phyloP scores from a whole-genome alignment of 2,329 filamentous ascomycete genomes.

The Leptographium galeiforme region DNA sequence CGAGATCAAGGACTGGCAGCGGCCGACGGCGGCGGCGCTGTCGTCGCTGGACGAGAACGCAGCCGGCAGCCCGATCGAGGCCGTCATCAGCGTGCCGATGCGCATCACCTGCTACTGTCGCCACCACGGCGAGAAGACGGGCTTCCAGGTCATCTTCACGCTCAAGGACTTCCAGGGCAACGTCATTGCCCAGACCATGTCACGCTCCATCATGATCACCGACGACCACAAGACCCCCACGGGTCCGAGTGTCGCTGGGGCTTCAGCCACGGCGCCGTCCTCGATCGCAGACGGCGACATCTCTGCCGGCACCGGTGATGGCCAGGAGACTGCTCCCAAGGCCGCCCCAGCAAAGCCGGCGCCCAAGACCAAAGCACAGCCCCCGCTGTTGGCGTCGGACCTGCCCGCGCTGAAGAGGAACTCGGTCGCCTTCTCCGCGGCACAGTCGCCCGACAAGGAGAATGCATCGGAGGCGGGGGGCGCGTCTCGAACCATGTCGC shows the following conservation, averaged over 20 bases:
- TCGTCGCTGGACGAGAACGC: conserved; percentile 6
- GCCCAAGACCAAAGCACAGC: conserved; percentile 12
- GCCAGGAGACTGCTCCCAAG: neutral
- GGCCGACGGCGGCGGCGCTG: conserved; percentile 28
- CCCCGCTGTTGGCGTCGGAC: conserved; percentile 44
- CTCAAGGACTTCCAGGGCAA: conserved; percentile 69
- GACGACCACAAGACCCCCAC: conserved; percentile 87
- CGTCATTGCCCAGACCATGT: conserved; percentile 72
- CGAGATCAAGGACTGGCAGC: conserved; percentile 74
- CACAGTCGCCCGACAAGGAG: conserved; percentile 17
- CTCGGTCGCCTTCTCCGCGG: conserved; percentile 20
- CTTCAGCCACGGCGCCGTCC: conserved; percentile 6
- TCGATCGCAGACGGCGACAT: conserved; percentile 7
- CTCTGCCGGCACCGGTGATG: conserved; percentile 5
- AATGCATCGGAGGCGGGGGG: neutral
- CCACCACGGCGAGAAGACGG: conserved; percentile 85
- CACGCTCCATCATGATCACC: conserved; percentile 87
- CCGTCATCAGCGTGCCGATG: conserved; percentile 66
- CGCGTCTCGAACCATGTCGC: conserved; percentile 47
- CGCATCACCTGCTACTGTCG: conserved; percentile 94
- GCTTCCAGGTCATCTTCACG: conserved; percentile 89
- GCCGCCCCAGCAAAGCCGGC: conserved; percentile 2
- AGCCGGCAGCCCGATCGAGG: conserved; percentile 24
- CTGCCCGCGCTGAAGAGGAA: conserved; percentile 44
- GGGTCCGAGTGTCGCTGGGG: neutral